A percentile compares a stretch with the other conserved stretches of the same genome.
phyloP scores from a whole-genome alignment of 176 grass and related monocot genomes.

The Eleusine indica region DNA sequence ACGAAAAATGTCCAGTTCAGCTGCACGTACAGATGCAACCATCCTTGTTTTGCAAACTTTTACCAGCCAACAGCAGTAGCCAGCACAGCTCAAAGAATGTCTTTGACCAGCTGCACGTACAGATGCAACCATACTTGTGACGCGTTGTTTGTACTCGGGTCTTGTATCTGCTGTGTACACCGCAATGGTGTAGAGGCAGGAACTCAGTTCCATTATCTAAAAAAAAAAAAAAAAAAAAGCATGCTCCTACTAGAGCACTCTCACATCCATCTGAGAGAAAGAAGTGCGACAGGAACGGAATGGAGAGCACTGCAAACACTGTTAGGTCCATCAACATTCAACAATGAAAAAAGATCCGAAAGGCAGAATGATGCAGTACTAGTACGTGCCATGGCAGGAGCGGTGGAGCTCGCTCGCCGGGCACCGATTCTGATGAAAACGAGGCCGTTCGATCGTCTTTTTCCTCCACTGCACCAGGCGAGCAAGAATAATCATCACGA shows the following conservation, averaged over 20 bases:
- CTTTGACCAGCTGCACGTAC: constrained; percentile 1
- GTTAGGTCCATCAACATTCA: background rate
- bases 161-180: too few species aligned
- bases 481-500: constrained; percentile 49
- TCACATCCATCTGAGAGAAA: background rate
- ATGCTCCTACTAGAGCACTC: too few species aligned
- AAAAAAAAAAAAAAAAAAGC: too few species aligned
- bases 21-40: constrained; percentile 10
- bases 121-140: too few species aligned
- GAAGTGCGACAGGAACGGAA: background rate
- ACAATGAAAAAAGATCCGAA: constrained; percentile 40
- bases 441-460: background rate
- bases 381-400: background rate
- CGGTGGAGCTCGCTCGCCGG: constrained; percentile 13
- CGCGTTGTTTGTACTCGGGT: too few species aligned
- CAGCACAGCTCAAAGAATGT: background rate
- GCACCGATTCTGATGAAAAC: constrained; percentile 41
- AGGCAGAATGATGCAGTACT: constrained; percentile 49
- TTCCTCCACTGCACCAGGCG: constrained; percentile 19
- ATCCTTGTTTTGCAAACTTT: background rate
- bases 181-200: too few species aligned
- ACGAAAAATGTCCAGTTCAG: background rate
- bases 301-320: background rate
- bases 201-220: too few species aligned
- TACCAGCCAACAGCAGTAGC: background rate